phyloP scores from a whole-genome alignment of 2,329 filamentous ascomycete genomes.

The Monosporascus ibericus region DNA sequence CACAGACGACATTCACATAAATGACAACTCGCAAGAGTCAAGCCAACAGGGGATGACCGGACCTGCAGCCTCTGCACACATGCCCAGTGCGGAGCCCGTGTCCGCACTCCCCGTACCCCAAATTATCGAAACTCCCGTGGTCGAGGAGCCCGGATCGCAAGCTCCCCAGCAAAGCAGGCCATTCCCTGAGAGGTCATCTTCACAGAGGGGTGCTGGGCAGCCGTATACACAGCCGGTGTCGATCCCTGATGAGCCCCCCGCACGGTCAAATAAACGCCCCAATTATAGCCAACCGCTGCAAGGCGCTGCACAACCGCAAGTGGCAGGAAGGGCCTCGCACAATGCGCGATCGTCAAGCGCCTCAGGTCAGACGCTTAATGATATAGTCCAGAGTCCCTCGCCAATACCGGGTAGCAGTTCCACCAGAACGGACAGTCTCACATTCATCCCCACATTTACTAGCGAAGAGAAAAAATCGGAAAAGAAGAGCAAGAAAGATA shows the following conservation, averaged over 20 bases:
- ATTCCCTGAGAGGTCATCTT: constrained; percentile 51
- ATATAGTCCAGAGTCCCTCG: constrained; percentile 61
- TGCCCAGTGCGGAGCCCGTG: constrained; percentile 13
- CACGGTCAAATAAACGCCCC: constrained; percentile 39
- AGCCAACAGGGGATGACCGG: constrained; percentile 15
- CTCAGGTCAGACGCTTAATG: constrained; percentile 49
- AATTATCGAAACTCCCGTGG: constrained; percentile 59
- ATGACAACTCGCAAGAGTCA: constrained; percentile 36
- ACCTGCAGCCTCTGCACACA: constrained; percentile 13
- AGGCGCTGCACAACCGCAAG: constrained; percentile 16
- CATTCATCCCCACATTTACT: constrained; percentile 69
- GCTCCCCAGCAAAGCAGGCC: constrained; percentile 20
- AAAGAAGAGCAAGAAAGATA: constrained; percentile 71
- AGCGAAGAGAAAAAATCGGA: constrained; percentile 68
- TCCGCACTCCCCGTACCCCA: constrained; percentile 40
- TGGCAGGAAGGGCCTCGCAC: constrained; percentile 12
- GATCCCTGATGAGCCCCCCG: constrained; percentile 36
- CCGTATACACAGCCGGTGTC: constrained; percentile 43
- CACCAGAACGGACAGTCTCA: constrained; percentile 66
- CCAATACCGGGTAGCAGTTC: constrained; percentile 62
- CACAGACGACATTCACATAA: constrained; percentile 43
- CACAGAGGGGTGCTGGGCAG: constrained; percentile 36
- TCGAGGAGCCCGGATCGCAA: constrained; percentile 24
- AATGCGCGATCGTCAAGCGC: constrained; percentile 26
- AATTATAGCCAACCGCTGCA: constrained; percentile 26